Evolutionary conservation across 495 filamentous ascomycete genomes (phyloP), one percentile per base, ranked within the genome.

Genomic region (Entonaema liquescens): DNA sequence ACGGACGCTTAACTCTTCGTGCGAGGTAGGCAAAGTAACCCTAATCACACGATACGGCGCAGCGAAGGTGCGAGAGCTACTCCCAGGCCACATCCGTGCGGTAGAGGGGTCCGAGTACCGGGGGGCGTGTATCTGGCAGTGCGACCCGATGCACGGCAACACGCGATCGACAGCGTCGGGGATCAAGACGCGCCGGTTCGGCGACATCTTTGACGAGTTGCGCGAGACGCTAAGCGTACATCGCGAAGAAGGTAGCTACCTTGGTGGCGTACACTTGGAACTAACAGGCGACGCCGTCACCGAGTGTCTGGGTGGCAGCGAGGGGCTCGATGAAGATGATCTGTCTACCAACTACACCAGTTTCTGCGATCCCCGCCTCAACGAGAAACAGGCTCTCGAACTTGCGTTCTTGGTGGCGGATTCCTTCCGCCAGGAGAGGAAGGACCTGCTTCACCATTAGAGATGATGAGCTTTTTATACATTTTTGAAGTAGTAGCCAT

Each of bases 131-230:
- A 93, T 99, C 68, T 99, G 95, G 95, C 93, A 97, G 79, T 97
- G 93, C 80, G 95, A 99, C 79, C 95, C 95, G 11, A 98, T 98
- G 96, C 95, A 99, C 82, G 95, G 95, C 40, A 93, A 93, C 79
- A 92, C 90, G 21, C 83, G 83, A 59, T 85, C 88, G 19, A 94
- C 93, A 0, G 82, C 89, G 0, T 83, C 85, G 0, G 90, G 89
- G 8, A 85, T 97, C 77, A 99, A 99, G 83, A 99, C 95, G 2
- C 86, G 96, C 2, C 88, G 90, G 57, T 98, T 98, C 79, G 85
- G 84, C 36, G 88, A 92, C 78, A 97, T 99, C 66, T 87, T 97
- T 70, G 88, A 86, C 12, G 96, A 98, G 83, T 83, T 98, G 40
- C 84, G 88, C 53, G 87, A 91, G 70, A 91, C 93, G 3, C 81